Conservation (phyloP, 2,329 filamentous ascomycete species). For the Cladophialophora immunda region DNA sequence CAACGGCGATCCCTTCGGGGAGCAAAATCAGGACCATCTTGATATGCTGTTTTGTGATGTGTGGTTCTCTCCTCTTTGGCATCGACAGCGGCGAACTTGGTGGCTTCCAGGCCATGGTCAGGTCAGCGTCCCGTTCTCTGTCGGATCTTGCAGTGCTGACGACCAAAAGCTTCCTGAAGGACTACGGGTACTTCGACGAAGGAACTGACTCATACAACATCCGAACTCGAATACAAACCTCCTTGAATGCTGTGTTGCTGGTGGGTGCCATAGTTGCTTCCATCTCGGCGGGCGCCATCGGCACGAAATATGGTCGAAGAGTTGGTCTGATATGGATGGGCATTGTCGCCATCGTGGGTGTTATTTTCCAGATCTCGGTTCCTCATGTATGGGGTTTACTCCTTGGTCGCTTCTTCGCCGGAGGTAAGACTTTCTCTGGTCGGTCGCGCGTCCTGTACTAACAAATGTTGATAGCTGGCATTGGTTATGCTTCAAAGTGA, state of each 20-base stretch:
- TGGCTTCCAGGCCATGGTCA: conserved; percentile 18
- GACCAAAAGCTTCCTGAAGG: conserved; percentile 13
- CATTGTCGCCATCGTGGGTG: conserved; percentile 6
- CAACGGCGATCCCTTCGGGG: not conserved
- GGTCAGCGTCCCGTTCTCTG: not conserved
- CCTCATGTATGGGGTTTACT: conserved; percentile 8
- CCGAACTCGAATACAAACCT: conserved; percentile 3
- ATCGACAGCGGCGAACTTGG: conserved; percentile 13
- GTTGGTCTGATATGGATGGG: conserved; percentile 15
- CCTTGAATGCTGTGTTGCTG: conserved; percentile 15
- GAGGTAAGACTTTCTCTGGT: conserved; percentile 6
- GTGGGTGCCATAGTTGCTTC: conserved; percentile 1
- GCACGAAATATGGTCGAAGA: conserved; percentile 17
- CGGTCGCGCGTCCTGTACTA: not conserved
- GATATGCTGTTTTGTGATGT: conserved; percentile 16
- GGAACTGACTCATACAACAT: conserved; percentile 14
- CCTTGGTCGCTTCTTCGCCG: conserved; percentile 16
- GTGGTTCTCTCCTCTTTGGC: conserved; percentile 16
- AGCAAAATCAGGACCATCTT: conserved; percentile 9
- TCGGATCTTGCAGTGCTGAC: not conserved
- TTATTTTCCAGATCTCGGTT: conserved; percentile 13
- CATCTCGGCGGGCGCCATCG: conserved; percentile 12
- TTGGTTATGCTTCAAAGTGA: conserved; percentile 4
- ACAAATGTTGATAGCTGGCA: not conserved
- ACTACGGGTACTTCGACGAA: conserved; percentile 19